phyloP scores from a whole-genome alignment of 345 rosid species.

The Xanthoceras sorbifolium region DNA sequence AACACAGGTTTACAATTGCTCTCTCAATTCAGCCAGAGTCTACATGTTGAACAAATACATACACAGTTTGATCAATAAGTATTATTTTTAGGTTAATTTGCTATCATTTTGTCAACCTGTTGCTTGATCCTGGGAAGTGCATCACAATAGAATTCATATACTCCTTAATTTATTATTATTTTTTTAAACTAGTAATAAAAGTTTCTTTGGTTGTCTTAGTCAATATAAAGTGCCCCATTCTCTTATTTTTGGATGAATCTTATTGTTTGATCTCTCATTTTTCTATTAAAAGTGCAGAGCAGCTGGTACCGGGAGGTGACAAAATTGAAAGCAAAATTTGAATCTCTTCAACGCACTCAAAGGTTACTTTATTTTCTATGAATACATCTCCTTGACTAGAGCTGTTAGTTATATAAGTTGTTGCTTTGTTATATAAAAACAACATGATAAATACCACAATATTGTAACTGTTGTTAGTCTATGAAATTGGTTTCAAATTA shows the following conservation, averaged over 20 bases:
- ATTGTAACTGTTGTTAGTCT: background rate
- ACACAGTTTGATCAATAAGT: too few species aligned
- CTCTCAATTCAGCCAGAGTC: background rate
- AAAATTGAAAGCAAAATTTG: slow-evolving; percentile 74
- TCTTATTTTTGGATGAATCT: background rate
- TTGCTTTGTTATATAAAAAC: background rate
- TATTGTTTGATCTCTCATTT: background rate
- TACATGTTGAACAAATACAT: too few species aligned
- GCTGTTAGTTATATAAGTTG: background rate
- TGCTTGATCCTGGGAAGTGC: too few species aligned
- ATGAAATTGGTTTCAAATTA: slow-evolving; percentile 2
- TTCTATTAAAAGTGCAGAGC: slow-evolving; percentile 38
- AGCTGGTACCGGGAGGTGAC: slow-evolving; percentile 76
- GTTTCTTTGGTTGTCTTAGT: too few species aligned
- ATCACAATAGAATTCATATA: too few species aligned
- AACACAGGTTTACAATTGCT: slow-evolving; percentile 51
- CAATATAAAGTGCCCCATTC: too few species aligned
- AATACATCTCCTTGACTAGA: background rate
- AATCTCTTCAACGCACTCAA: slow-evolving; percentile 79
- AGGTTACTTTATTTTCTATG: slow-evolving; percentile 40
- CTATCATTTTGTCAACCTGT: too few species aligned
- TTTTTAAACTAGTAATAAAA: too few species aligned
- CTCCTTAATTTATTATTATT: too few species aligned
- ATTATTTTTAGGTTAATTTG: too few species aligned
- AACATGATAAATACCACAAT: background rate